Evolutionary conservation across 192 early-diverging fungal species (phyloP).

Genomic region (Entomortierella chlamydospora): DNA sequence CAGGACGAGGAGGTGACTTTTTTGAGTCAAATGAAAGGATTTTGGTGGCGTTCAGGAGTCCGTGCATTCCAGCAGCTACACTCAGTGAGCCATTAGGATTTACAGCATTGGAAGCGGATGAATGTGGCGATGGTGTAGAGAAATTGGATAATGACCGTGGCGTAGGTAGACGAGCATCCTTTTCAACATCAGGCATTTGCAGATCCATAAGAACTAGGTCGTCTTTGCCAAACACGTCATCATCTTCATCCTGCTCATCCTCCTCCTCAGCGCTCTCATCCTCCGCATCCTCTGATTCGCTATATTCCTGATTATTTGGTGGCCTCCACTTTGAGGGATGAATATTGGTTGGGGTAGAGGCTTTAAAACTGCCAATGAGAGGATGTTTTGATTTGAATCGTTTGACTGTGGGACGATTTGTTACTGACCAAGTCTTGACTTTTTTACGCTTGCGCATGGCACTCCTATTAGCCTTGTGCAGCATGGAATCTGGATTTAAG

Average conservation of each 20-base stretch:
- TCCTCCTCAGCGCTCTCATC: conserved; percentile 48
- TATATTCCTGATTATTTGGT: conserved; percentile 45
- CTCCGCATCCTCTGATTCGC: conserved; percentile 48
- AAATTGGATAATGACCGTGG: conserved; percentile 36
- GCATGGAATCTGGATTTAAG: conserved; percentile 34
- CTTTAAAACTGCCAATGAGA: conserved; percentile 46
- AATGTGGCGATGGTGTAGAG: conserved; percentile 24
- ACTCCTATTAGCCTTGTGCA: conserved; percentile 39
- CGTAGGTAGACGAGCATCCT: conserved; percentile 18
- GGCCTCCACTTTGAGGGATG: conserved; percentile 47
- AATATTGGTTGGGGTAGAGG: conserved; percentile 42
- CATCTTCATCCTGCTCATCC: conserved; percentile 43
- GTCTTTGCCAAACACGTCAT: conserved; percentile 52
- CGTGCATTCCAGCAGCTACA: conserved; percentile 43
- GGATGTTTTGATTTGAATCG: conserved; percentile 52
- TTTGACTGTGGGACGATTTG: conserved; percentile 51
- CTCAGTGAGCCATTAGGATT: not conserved
- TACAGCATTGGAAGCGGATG: conserved; percentile 8
- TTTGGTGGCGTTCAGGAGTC: conserved; percentile 45
- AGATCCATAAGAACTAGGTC: conserved; percentile 53
- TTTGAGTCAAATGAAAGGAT: conserved; percentile 46
- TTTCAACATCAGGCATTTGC: conserved; percentile 49
- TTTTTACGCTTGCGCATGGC: conserved; percentile 51
- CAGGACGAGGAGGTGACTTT: conserved; percentile 25
- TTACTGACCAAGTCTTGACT: conserved; percentile 30